These are phyloP conservation scores for Kwoniella sp. DNA, from an alignment of 768 basidiomycete genomes.

Conservation along the genomic window DNA sequence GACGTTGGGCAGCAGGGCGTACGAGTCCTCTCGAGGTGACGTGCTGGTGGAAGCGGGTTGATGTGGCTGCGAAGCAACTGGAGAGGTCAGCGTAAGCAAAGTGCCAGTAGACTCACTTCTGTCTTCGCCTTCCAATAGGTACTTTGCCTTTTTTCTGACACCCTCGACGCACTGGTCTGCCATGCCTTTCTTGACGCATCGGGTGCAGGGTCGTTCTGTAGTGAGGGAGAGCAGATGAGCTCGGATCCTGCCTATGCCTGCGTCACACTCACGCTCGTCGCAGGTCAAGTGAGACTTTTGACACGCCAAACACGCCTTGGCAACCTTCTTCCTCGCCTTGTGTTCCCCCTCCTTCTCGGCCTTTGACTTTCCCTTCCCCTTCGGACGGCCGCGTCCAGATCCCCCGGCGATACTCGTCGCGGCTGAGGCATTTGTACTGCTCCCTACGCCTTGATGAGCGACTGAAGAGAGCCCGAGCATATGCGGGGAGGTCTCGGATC, in stretches of 20 bases:
- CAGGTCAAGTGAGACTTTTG: slow-evolving; percentile 98
- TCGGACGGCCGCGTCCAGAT: slow-evolving; percentile 8
- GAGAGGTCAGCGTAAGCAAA: background rate
- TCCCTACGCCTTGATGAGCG: slow-evolving; percentile 2
- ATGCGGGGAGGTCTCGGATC: slow-evolving; percentile 6
- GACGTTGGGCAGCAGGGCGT: slow-evolving; percentile 9
- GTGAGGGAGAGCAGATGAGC: background rate
- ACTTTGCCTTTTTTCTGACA: slow-evolving; percentile 95
- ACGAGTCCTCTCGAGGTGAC: slow-evolving; percentile 1
- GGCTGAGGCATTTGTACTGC: slow-evolving; percentile 5
- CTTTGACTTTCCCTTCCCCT: slow-evolving; percentile 9
- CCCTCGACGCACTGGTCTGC: slow-evolving; percentile 86
- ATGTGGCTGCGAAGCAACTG: background rate
- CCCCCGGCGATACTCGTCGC: slow-evolving; percentile 1
- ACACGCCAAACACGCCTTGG: slow-evolving; percentile 86
- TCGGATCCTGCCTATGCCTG: too few species aligned
- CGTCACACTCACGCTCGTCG: slow-evolving; percentile 87
- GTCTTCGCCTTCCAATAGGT: slow-evolving; percentile 88
- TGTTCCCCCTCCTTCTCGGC: slow-evolving; percentile 19
- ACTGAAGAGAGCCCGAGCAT: slow-evolving; percentile 9
- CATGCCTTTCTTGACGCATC: slow-evolving; percentile 91
- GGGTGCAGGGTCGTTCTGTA: slow-evolving; percentile 87
- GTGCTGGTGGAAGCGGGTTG: slow-evolving; percentile 7
- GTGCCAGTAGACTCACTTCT: slow-evolving; percentile 58
- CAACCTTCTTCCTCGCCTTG: slow-evolving; percentile 37